A percentile compares a stretch with the other conserved stretches of the same genome.
These are phyloP conservation scores for Saccharomycopsis hybrid DNA, from an alignment of 1,139 yeast genomes.

Conservation along the genomic window DNA sequence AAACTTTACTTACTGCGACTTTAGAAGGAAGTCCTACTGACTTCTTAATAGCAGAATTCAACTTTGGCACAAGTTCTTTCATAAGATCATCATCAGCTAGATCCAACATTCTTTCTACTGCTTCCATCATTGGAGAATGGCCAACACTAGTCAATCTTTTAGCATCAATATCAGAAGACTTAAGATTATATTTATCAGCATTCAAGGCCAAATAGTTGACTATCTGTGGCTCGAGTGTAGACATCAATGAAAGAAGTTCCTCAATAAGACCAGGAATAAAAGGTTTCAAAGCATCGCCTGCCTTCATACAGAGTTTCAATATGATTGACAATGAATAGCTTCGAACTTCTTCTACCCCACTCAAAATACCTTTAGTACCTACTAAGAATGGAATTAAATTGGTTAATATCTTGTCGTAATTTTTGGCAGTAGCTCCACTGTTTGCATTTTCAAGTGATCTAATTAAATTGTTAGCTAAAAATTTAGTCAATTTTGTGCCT, in stretches of 20 bases:
- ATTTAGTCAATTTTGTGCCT: slow-evolving; percentile 63
- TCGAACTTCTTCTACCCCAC: slow-evolving; percentile 83
- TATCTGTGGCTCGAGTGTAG: slow-evolving; percentile 87
- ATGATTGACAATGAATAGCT: slow-evolving; percentile 70
- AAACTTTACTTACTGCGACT: slow-evolving; percentile 75
- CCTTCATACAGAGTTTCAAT: slow-evolving; percentile 58
- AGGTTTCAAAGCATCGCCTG: slow-evolving; percentile 54
- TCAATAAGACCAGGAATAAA: slow-evolving; percentile 65
- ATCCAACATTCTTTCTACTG: slow-evolving; percentile 66
- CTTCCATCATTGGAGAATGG: slow-evolving; percentile 83
- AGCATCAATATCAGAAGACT: slow-evolving; percentile 67
- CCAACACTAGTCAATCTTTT: slow-evolving; percentile 70
- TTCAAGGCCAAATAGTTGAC: slow-evolving; percentile 80
- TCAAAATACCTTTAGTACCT: slow-evolving; percentile 72
- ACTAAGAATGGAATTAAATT: slow-evolving; percentile 72
- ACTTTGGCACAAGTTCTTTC: slow-evolving; percentile 43
- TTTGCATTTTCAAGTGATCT: slow-evolving; percentile 40
- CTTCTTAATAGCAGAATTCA: slow-evolving; percentile 46
- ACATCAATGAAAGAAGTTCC: slow-evolving; percentile 65
- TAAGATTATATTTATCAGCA: slow-evolving; percentile 80
- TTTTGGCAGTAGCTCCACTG: slow-evolving; percentile 22
- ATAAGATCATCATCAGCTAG: slow-evolving; percentile 47
- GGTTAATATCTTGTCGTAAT: slow-evolving; percentile 30
- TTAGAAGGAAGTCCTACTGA: slow-evolving; percentile 91
- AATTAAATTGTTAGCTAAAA: slow-evolving; percentile 58